Evolutionary conservation across 2,329 filamentous ascomycete species (phyloP).

Genomic region (Aspergillus nomiae): DNA sequence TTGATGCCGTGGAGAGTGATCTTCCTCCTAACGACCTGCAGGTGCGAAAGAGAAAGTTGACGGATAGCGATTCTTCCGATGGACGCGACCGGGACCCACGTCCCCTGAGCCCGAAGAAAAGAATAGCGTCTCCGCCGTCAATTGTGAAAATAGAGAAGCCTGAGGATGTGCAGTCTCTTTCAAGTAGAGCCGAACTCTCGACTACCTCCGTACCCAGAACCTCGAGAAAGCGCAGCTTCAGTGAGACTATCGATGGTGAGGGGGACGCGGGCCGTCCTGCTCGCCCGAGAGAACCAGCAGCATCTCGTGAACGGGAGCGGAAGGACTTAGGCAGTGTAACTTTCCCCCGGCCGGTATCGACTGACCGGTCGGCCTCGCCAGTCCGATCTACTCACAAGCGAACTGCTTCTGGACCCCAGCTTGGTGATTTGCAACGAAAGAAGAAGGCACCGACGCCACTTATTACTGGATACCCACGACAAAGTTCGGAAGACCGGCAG

Average conservation of each 20-base stretch:
- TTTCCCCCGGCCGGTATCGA: slow-evolving; percentile 32
- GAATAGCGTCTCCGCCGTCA: slow-evolving; percentile 33
- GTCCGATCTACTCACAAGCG: slow-evolving; percentile 39
- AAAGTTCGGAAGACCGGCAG: slow-evolving; percentile 49
- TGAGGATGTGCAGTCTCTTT: slow-evolving; percentile 32
- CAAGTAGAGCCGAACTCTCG: slow-evolving; percentile 24
- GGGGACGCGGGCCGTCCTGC: slow-evolving; percentile 28
- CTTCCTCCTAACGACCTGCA: slow-evolving; percentile 25
- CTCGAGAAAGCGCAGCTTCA: slow-evolving; percentile 41
- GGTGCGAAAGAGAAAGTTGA: slow-evolving; percentile 33
- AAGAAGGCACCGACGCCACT: slow-evolving; percentile 45
- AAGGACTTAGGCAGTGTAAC: slow-evolving; percentile 30
- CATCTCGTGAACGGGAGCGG: slow-evolving; percentile 26
- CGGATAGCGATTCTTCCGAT: slow-evolving; percentile 29
- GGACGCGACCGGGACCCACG: slow-evolving; percentile 25
- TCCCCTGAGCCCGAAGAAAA: slow-evolving; percentile 28
- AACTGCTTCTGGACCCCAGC: slow-evolving; percentile 37
- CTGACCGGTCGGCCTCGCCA: slow-evolving; percentile 40
- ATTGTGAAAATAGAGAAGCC: slow-evolving; percentile 40
- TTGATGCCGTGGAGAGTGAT: slow-evolving; percentile 23
- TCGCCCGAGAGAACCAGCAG: slow-evolving; percentile 21
- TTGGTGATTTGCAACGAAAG: slow-evolving; percentile 26
- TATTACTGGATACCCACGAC: slow-evolving; percentile 43
- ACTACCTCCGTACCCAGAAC: slow-evolving; percentile 18
- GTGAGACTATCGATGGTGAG: slow-evolving; percentile 37